Evolutionary conservation across 2,329 filamentous ascomycete species (phyloP).

Genomic region (Claviceps fusiformis): DNA sequence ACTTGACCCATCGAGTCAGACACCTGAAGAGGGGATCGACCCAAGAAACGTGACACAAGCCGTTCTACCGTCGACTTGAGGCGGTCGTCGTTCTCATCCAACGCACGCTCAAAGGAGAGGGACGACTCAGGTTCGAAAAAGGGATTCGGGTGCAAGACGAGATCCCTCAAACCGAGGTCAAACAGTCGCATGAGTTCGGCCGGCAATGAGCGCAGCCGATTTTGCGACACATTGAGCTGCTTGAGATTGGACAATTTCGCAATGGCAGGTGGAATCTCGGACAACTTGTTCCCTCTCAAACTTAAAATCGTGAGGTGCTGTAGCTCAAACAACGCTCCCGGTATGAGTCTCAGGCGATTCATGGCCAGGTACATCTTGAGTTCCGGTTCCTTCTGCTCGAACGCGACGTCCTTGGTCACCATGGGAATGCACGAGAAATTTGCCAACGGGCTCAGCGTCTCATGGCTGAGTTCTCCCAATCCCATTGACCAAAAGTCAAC

Average conservation of each 20-base stretch:
- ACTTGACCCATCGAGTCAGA: conserved; percentile 17
- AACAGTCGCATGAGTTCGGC: conserved; percentile 48
- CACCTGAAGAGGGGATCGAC: conserved; percentile 19
- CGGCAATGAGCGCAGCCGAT: conserved; percentile 46
- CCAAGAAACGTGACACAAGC: conserved; percentile 14
- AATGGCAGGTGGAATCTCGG: conserved; percentile 47
- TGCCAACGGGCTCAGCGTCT: conserved; percentile 41
- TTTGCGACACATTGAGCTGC: conserved; percentile 53
- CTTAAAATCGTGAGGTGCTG: conserved; percentile 50
- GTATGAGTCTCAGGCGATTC: conserved; percentile 44
- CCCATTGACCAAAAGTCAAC: conserved; percentile 48
- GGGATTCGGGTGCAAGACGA: conserved; percentile 51
- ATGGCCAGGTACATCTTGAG: conserved; percentile 48
- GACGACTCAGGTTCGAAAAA: conserved; percentile 31
- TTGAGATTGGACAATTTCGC: conserved; percentile 42
- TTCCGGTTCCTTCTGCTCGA: conserved; percentile 42
- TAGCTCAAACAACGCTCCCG: conserved; percentile 47
- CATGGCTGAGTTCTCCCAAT: conserved; percentile 40
- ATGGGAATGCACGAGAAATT: conserved; percentile 40
- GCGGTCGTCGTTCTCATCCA: neutral
- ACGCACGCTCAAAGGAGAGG: neutral
- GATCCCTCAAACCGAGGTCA: conserved; percentile 30
- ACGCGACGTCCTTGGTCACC: conserved; percentile 42
- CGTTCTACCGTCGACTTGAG: conserved; percentile 4
- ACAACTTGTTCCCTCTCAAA: conserved; percentile 49